Base-by-base conservation (phyloP, 2,329 filamentous ascomycete genomes). In the Xylariales sp. region DNA sequence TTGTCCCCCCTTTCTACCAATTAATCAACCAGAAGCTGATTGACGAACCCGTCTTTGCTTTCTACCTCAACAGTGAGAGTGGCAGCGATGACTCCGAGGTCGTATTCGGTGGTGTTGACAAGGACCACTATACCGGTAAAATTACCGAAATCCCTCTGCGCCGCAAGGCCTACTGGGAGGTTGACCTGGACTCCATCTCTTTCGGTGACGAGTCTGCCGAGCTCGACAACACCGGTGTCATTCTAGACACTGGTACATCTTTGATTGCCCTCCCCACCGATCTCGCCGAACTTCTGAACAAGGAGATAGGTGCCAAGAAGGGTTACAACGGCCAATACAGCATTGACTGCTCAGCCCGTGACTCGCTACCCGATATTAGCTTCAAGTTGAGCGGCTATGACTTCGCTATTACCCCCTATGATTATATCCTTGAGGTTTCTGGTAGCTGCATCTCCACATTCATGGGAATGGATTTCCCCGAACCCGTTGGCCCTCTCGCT, bases 161-260 rank as follows among this genome's bases (percentile, higher is more conserved):
- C 81, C 93, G 96, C 80, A 98, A 98, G 91, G 96, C 96, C 57
- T 99, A 99, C 89, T 99, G 96, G 96, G 96, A 99, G 87, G 95
- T 99, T 64, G 94, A 98, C 77, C 90, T 99, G 69, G 91, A 98
- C 77, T 87, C 93, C 72, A 96, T 99, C 83, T 90, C 91, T 64
- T 93, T 97, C 72, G 97, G 96, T 75, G 87, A 94, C 61, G 89
- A 92, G 78, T 90, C 89, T 73, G 94, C 94, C 69, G 92, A 97
- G 81, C 90, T 98, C 72, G 95, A 98, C 73, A 89, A 93, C 86
- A 97, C 94, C 67, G 97, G 96, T 83, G 93, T 94, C 76, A 97
- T 99, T 73, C 92, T 99, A 69, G 96, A 99, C 87, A 99, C 96
- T 64, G 96, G 96, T 77, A 99, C 96, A 79, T 99, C 97, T 55